Base-by-base conservation (phyloP, 768 basidiomycete genomes). In the Calocybe gangraenosa region DNA sequence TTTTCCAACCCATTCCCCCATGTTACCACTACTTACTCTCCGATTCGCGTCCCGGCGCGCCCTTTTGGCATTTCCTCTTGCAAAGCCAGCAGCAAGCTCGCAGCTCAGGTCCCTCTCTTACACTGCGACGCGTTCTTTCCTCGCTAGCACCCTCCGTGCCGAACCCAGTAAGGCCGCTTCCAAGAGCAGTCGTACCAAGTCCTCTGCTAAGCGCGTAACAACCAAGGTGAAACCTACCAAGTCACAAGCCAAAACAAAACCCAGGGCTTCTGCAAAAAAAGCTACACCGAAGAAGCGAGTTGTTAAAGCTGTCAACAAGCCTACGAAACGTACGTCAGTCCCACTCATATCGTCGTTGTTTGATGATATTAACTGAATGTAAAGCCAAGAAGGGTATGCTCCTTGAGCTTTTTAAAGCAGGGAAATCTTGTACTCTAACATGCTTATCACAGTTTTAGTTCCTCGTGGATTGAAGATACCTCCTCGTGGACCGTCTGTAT, bases 41-140 rank as follows among this genome's bases (percentile, higher is more conserved):
- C 52, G 50, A 10, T 11, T 58, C 40, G 41, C 47, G 8, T 20
- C 46, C 20, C 44, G 50, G 34, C 42, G 43, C 47, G 41, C 49
- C 10, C 28, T 39, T 3, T n/a, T 40, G 19, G 37, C 35, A 3
- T 9, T 37, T 25, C 23, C 8, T 21, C 7, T 35, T 15, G 3
- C 42, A 7, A 44, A 35, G 10, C 2, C 42, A 15, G 13, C 45
- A 31, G 23, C 44, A 4, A 30, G 17, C 13, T 32, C 45, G 0
- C 47, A 34, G 39, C 14, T 20, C 3, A 41, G 37, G 40, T 47
- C 42, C 18, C 46, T 49, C 34, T 35, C 50, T 19, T 44, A 37
- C 32, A 15, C 45, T 15, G 41, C 42, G 42, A 51, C 56, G 37
- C 56, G 56, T 37, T 53, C 51, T 10, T 58, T 58, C 56, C 22